Base-by-base conservation (phyloP, 768 basidiomycete genomes). In the Pluteus cervinus region DNA sequence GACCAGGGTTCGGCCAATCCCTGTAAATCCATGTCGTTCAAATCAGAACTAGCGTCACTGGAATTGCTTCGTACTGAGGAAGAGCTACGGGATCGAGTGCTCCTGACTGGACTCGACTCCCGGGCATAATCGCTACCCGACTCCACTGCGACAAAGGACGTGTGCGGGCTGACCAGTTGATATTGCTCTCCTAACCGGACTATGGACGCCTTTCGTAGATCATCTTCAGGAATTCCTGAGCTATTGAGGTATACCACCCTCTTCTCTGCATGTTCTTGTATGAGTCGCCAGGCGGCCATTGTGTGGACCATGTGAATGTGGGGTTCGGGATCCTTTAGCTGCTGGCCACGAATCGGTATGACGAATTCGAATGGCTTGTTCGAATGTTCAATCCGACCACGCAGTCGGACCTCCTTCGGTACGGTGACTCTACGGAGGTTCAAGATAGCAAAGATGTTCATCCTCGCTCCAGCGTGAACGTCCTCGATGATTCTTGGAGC, bases 91-190 rank as follows among this genome's bases (percentile, higher is more conserved):
- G n/a, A n/a, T n/a, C n/a, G n/a, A n/a, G n/a, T n/a, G n/a, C n/a
- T n/a, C n/a, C n/a, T n/a, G n/a, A n/a, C n/a, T n/a, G n/a, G n/a
- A n/a, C n/a, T n/a, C n/a, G n/a, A n/a, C n/a, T n/a, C n/a, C n/a
- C n/a, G n/a, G n/a, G n/a, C n/a, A n/a, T n/a, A n/a, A n/a, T n/a
- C n/a, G n/a, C n/a, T n/a, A n/a, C n/a, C n/a, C n/a, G n/a, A n/a
- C n/a, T 75, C 70, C 2, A 75, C 57, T 1, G 74, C 78, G 29
- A 81, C 57, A 46, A 80, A 81, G 2, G 75, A 75, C 0, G 79
- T 81, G 41, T 69, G 53, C 26, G 49, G 48, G 50, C 71, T 79
- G 1, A 62, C 67, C 29, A 81, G 62, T 39, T 71, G 68, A 43
- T 79, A 79, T 21, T 53, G 54, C 41, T 64, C 54, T 5, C 75